These are phyloP conservation scores for Colletotrichum destructivum DNA, from an alignment of 2,329 filamentous ascomycete species.

Conservation along the genomic window DNA sequence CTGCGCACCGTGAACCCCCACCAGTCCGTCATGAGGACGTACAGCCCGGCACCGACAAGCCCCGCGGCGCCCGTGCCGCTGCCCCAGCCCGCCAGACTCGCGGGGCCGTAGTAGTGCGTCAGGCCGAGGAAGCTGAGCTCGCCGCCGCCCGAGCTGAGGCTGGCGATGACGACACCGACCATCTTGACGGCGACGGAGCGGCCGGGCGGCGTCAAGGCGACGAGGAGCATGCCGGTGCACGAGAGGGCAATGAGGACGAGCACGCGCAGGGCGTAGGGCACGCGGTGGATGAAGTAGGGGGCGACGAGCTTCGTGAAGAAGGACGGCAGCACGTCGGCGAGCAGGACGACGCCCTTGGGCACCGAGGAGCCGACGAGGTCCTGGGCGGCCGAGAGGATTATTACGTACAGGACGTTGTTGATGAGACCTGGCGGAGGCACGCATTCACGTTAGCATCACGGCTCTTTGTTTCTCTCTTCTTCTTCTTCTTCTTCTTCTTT, in stretches of 20 bases:
- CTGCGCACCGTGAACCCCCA: conserved; percentile 80
- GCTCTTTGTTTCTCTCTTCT: background rate
- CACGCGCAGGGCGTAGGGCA: conserved; percentile 85
- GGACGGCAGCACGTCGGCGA: conserved; percentile 92
- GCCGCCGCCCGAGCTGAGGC: conserved; percentile 86
- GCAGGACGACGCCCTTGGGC: conserved; percentile 92
- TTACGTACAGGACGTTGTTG: conserved; percentile 98
- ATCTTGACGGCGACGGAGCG: conserved; percentile 82
- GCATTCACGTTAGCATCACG: conserved; percentile 17
- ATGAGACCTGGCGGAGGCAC: conserved; percentile 75
- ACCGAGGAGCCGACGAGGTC: conserved; percentile 93
- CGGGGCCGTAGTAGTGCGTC: conserved; percentile 92
- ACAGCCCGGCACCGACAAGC: conserved; percentile 87
- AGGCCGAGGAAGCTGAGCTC: conserved; percentile 93
- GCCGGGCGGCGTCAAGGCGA: conserved; percentile 82
- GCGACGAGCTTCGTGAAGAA: conserved; percentile 90
- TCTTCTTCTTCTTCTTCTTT: no score
- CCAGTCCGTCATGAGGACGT: conserved; percentile 87
- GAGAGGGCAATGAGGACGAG: conserved; percentile 82
- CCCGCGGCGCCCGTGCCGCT: conserved; percentile 93
- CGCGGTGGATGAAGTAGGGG: conserved; percentile 92
- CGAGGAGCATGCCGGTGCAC: conserved; percentile 87
- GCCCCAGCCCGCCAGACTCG: conserved; percentile 91
- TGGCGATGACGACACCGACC: conserved; percentile 86
- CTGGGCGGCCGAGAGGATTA: conserved; percentile 94